Evolutionary conservation across 805 yeast species (phyloP), one percentile per base, ranked within the genome.

Genomic region (Jamesozyma jinghongensis): DNA sequence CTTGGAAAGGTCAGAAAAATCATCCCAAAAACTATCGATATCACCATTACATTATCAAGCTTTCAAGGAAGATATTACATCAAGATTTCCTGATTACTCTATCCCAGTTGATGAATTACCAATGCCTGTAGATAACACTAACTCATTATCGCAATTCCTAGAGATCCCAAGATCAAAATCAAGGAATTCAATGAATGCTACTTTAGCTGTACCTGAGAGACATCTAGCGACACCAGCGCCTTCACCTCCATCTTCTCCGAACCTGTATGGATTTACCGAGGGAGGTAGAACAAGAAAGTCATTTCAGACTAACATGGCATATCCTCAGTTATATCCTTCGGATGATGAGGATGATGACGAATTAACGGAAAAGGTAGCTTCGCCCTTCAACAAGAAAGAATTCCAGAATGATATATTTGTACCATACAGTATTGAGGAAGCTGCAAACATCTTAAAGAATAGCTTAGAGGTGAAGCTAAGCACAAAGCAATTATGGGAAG

Each of bases 1-100:
- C 2, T 43, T 54, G 46, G 44, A 61, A 46, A 36, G 50, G 38
- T 20, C 59, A 46, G 37, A 41, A 7, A 31, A 52, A 22, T 39
- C 46, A 4, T 48, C 65, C 31, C 57, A 51, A 36, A 57, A 54
- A 37, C 62, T 71, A 37, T 61, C 69, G 0, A 79, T 88, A 8
- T 79, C 95, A 0, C 95, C 95, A 0, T 61, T 85, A n/a, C 95
- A 88, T 48, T 90, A 85, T 55, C 79, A 77, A 52, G 77, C 83
- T 5, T 87, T 84, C 54, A 69, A 86, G 45, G 84, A 83, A 39
- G 94, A 85, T 44, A 58, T 88, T 3, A 59, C 69, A 3, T 73
- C 85, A 10, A 72, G 94, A 45, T 90, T 78, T 55, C 97, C 98
- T 0, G 64, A 84, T 4, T 80, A 68, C 46, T 54, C 65, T 4